Conservation (phyloP, 805 yeast species). For the Blastobotrys muscicola region DNA sequence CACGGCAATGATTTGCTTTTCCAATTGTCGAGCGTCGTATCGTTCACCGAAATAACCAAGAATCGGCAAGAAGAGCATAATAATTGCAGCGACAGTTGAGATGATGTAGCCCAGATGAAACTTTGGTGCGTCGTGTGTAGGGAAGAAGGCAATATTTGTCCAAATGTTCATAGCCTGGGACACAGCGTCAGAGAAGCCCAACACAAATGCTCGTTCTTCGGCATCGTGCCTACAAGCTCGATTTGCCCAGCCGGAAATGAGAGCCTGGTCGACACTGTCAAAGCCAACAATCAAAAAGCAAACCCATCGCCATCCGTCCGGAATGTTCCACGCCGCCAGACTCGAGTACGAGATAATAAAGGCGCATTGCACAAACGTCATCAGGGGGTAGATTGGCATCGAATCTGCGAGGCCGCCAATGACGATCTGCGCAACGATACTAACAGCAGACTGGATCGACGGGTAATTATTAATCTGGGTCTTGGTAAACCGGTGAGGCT, state of each 20-base stretch:
- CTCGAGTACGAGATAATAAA: constrained; percentile 33
- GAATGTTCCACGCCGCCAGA: constrained; percentile 34
- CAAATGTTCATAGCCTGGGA: constrained; percentile 39
- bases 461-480: constrained; percentile 34
- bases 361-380: constrained; percentile 25
- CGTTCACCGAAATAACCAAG: constrained; percentile 3
- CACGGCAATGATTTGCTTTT: too few species aligned
- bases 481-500: constrained; percentile 25
- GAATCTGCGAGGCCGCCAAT: constrained; percentile 33
- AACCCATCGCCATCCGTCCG: constrained; percentile 33
- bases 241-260: constrained; percentile 36
- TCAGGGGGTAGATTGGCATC: constrained; percentile 30
- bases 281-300: constrained; percentile 32
- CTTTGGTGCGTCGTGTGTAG: constrained; percentile 33
- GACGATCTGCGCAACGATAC: constrained; percentile 33
- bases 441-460: constrained; percentile 33
- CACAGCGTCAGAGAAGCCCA: constrained; percentile 28
- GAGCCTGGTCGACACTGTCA: constrained; percentile 31
- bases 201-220: constrained; percentile 29
- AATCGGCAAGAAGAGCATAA: constrained; percentile 32
- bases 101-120: constrained; percentile 33
- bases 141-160: constrained; percentile 37
- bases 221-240: constrained; percentile 27
- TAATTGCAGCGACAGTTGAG: constrained; percentile 28
- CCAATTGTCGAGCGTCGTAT: too few species aligned